Percentiles rank a stretch among this genome's conserved stretches.
Conservation (phyloP, 768 basidiomycete species). For the Termitomyces sp. region DNA sequence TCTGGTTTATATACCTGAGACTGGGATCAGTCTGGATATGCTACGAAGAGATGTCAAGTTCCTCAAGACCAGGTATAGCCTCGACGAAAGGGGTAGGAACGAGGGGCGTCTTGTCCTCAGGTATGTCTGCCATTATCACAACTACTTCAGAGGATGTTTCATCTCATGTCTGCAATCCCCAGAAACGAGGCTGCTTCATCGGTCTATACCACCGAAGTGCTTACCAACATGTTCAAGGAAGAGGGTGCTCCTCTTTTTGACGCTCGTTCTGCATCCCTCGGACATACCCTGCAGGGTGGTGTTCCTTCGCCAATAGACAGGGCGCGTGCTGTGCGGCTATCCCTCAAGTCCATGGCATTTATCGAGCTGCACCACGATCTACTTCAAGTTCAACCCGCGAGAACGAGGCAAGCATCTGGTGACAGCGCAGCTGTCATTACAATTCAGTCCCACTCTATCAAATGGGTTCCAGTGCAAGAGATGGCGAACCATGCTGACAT, state of each 20-base stretch:
- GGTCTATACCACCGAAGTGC: conserved; percentile 87
- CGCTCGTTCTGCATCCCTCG: conserved; percentile 90
- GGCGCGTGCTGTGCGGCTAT: conserved; percentile 81
- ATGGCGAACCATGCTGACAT: conserved; percentile 88
- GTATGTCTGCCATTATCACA: conserved; percentile 50
- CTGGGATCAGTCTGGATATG: conserved; percentile 77
- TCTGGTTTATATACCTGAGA: conserved; percentile 91
- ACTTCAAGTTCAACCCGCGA: conserved; percentile 44
- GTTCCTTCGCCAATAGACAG: conserved; percentile 95
- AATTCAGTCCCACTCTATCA: conserved; percentile 74
- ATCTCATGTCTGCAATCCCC: background rate
- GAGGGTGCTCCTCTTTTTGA: conserved; percentile 93
- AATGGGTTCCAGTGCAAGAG: conserved; percentile 80
- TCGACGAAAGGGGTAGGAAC: conserved; percentile 84
- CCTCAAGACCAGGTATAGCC: conserved; percentile 75
- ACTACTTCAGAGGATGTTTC: background rate
- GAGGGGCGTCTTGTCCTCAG: conserved; percentile 92
- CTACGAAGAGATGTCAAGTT: conserved; percentile 83
- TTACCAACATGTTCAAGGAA: conserved; percentile 92
- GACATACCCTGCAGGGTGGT: conserved; percentile 95
- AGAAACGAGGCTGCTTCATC: conserved; percentile 85
- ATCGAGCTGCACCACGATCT: conserved; percentile 73
- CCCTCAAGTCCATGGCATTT: conserved; percentile 92
- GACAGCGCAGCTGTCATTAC: conserved; percentile 88
- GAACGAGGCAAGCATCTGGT: conserved; percentile 46